Percentiles rank a stretch among this genome's conserved stretches.
These are phyloP conservation scores for Dentipellis fragilis DNA, from an alignment of 768 basidiomycete species.

Conservation along the genomic window DNA sequence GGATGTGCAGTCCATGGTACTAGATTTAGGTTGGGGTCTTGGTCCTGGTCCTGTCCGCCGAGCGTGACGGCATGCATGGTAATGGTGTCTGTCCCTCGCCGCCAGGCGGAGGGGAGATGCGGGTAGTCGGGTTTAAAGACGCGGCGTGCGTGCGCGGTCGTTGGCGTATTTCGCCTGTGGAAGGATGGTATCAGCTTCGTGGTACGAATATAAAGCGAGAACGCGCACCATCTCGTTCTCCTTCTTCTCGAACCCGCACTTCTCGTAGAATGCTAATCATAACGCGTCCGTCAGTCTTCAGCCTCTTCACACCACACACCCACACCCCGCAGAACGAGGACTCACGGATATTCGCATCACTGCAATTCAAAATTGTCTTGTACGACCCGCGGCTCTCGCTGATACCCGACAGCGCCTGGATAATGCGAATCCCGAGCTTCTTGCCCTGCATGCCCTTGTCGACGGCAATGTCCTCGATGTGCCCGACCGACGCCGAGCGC, in stretches of 20 bases:
- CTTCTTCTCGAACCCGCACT: conserved; percentile 88
- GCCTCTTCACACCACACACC: too few relatives aligned
- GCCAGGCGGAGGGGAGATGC: too few relatives aligned
- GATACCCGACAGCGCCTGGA: conserved; percentile 76
- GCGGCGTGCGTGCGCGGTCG: conserved; percentile 24
- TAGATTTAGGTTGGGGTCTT: too few relatives aligned
- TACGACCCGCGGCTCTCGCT: conserved; percentile 78
- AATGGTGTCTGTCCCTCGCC: too few relatives aligned
- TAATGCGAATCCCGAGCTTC: conserved; percentile 81
- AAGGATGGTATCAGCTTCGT: conserved; percentile 5
- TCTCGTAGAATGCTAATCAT: conserved; percentile 82
- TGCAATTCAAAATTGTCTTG: conserved; percentile 98
- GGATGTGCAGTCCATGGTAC: too few relatives aligned
- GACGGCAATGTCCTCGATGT: conserved; percentile 98
- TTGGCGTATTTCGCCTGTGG: conserved; percentile 51
- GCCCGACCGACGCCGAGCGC: conserved; percentile 80
- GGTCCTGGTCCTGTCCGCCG: too few relatives aligned
- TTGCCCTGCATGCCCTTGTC: conserved; percentile 82
- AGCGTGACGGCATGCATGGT: too few relatives aligned
- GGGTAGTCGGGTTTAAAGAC: too few relatives aligned
- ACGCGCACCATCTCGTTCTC: conserved; percentile 83
- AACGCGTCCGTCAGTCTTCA: background rate
- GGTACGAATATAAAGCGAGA: background rate
- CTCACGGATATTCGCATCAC: conserved; percentile 83
- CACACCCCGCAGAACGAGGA: too few relatives aligned